Conservation (phyloP, 2,329 filamentous ascomycete genomes). For the Capronia coronata region DNA sequence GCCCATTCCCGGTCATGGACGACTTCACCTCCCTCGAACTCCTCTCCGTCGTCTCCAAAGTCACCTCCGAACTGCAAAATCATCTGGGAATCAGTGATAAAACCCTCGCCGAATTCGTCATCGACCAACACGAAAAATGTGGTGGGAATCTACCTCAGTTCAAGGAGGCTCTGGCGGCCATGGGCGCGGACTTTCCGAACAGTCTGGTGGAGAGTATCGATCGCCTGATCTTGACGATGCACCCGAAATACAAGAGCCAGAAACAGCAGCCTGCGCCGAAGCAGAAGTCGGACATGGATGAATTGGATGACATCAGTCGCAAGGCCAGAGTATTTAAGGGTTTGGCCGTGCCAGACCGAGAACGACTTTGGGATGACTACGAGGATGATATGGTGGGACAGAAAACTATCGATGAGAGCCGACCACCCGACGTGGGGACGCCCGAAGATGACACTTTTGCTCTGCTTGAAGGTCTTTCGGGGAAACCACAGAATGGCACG, state of each 20-base stretch:
- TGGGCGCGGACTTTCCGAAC: conserved; percentile 76
- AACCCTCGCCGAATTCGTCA: conserved; percentile 92
- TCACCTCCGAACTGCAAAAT: conserved; percentile 90
- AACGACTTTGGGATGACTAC: conserved; percentile 50
- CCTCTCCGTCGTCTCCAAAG: conserved; percentile 87
- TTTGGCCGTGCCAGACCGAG: conserved; percentile 75
- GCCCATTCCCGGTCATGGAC: conserved; percentile 58
- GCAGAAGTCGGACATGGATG: conserved; percentile 34
- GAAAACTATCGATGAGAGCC: conserved; percentile 31
- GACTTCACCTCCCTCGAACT: conserved; percentile 87
- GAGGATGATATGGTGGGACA: conserved; percentile 33
- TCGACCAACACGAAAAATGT: conserved; percentile 77
- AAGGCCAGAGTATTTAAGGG: conserved; percentile 88
- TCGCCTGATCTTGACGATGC: conserved; percentile 78
- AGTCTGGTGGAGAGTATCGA: conserved; percentile 89
- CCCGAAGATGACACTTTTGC: conserved; percentile 74
- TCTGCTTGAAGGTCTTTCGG: conserved; percentile 76
- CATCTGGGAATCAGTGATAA: conserved; percentile 89
- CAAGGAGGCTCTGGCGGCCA: conserved; percentile 63
- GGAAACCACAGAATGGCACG: conserved; percentile 48
- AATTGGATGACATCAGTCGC: conserved; percentile 50
- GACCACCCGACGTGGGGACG: conserved; percentile 18
- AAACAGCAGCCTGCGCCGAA: conserved; percentile 37
- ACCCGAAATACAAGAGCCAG: conserved; percentile 72
- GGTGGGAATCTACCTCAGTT: conserved; percentile 61